phyloP scores from a whole-genome alignment of 164 flowering plant species.

The Aristolochia californica region DNA sequence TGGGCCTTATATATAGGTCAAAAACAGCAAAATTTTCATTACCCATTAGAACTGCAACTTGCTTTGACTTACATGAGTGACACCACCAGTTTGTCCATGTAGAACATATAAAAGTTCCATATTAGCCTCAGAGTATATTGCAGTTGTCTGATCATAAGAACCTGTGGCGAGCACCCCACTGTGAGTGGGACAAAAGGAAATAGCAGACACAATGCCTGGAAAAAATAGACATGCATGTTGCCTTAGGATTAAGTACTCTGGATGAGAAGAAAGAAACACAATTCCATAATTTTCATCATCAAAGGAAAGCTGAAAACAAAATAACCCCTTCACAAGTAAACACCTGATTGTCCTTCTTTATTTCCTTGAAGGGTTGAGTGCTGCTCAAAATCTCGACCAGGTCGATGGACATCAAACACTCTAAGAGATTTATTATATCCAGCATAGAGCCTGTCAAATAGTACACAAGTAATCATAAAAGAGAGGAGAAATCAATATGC shows the following conservation, averaged over 20 bases:
- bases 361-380: constrained; percentile 63
- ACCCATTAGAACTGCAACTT: too few relatives aligned
- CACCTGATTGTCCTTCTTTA: constrained; percentile 92
- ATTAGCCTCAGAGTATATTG: constrained; percentile 74
- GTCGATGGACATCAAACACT: constrained; percentile 84
- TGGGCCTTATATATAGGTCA: too few relatives aligned
- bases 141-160: constrained; percentile 80
- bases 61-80: constrained; percentile 38
- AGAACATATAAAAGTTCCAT: constrained; percentile 83
- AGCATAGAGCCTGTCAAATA: constrained; percentile 69
- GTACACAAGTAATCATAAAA: background rate
- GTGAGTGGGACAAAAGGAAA: constrained; percentile 69
- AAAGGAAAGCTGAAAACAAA: too few relatives aligned
- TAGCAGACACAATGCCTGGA: constrained; percentile 75
- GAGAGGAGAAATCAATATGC: background rate
- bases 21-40: too few relatives aligned
- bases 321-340: background rate
- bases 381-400: constrained; percentile 83
- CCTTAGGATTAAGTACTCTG: too few relatives aligned
- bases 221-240: background rate
- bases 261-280: too few relatives aligned
- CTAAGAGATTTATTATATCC: constrained; percentile 84
- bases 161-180: constrained; percentile 84
- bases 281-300: too few relatives aligned
- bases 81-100: constrained; percentile 97